Conservation (phyloP, 140 eudicot genomes). For the Oenanthe javanica region DNA sequence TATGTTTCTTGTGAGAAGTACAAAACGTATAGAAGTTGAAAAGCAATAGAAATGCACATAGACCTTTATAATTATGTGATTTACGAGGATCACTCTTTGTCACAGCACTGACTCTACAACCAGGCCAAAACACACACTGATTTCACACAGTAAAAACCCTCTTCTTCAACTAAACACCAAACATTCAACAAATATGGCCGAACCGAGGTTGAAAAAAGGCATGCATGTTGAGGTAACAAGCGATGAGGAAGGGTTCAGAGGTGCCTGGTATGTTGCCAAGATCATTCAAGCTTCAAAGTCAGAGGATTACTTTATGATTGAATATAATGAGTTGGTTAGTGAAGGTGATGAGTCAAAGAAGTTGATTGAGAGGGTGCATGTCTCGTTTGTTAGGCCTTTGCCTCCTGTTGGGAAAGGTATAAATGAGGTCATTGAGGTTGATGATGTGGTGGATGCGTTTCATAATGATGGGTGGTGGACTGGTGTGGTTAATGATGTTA, state of each 20-base stretch:
- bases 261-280: not conserved
- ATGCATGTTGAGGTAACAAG: not conserved
- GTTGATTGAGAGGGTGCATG: not conserved
- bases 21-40: not conserved
- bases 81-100: not conserved
- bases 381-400: not conserved
- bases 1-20: too few relatives aligned
- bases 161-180: not conserved
- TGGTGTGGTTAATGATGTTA: not conserved
- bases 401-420: not conserved
- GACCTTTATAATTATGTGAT: not conserved
- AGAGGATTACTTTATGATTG: not conserved
- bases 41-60: not conserved
- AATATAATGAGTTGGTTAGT: not conserved
- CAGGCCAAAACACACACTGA: not conserved
- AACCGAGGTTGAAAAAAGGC: not conserved
- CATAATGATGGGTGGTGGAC: constrained; percentile 1
- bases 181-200: not conserved
- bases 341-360: not conserved
- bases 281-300: not conserved
- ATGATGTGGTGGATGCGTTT: not conserved
- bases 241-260: not conserved
- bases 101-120: not conserved
- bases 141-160: not conserved
- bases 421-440: not conserved